Evolutionary conservation across 2,329 filamentous ascomycete genomes (phyloP).

Genomic region (Alternaria sp.): DNA sequence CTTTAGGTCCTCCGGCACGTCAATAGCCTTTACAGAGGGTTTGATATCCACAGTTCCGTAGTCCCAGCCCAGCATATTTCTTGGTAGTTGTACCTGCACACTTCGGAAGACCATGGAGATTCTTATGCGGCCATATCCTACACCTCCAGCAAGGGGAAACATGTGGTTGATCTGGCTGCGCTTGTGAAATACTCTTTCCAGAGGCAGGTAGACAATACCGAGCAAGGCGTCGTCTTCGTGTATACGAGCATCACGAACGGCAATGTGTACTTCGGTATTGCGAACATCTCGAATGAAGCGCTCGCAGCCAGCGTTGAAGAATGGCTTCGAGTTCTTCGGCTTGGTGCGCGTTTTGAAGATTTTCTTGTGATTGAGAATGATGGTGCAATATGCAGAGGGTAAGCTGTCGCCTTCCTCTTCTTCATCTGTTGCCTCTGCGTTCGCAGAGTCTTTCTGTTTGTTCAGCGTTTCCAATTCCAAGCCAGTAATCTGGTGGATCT

Average conservation of each 20-base stretch:
- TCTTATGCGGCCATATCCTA: constrained; percentile 74
- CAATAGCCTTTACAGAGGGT: constrained; percentile 58
- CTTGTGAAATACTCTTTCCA: constrained; percentile 68
- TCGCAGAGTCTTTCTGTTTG: constrained; percentile 60
- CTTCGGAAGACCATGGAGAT: constrained; percentile 78
- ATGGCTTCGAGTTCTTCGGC: constrained; percentile 79
- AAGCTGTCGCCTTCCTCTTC: constrained; percentile 69
- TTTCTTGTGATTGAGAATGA: constrained; percentile 76
- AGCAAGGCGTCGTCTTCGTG: constrained; percentile 74
- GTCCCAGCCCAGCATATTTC: constrained; percentile 71
- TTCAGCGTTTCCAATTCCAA: constrained; percentile 69
- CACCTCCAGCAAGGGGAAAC: constrained; percentile 73
- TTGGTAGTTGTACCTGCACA: constrained; percentile 68
- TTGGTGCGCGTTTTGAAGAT: constrained; percentile 76
- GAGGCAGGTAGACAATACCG: constrained; percentile 73
- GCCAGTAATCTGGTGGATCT: constrained; percentile 76
- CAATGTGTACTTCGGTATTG: constrained; percentile 71
- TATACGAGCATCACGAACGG: constrained; percentile 71
- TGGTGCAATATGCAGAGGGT: constrained; percentile 74
- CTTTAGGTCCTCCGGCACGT: constrained; percentile 60
- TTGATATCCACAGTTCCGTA: constrained; percentile 74
- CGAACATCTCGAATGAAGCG: constrained; percentile 74
- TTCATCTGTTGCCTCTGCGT: constrained; percentile 64
- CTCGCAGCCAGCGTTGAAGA: constrained; percentile 80
- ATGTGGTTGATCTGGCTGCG: constrained; percentile 70